phyloP scores from a whole-genome alignment of 805 yeast genomes.

The Saturnispora galanensis region DNA sequence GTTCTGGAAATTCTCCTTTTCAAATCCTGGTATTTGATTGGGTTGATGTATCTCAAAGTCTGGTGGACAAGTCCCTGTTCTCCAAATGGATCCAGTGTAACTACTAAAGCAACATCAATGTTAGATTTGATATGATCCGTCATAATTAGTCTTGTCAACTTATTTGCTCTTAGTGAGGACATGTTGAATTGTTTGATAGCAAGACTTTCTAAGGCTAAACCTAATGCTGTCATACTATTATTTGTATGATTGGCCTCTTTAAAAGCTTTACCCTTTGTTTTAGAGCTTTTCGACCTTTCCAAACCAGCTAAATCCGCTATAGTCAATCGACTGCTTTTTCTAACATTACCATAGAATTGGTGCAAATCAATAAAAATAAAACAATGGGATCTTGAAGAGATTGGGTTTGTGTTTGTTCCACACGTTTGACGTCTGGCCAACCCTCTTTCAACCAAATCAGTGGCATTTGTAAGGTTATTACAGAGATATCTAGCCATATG shows the following conservation, averaged over 20 bases:
- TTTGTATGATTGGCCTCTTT: conserved; percentile 42
- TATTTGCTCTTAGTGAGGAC: conserved; percentile 37
- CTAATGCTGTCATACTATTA: conserved; percentile 39
- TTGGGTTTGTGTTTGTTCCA: conserved; percentile 34
- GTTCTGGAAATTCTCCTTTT: conserved; percentile 13
- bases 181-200: conserved; percentile 29
- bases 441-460: conserved; percentile 30
- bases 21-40: conserved; percentile 21
- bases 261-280: conserved; percentile 35
- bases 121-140: conserved; percentile 32
- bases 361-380: conserved; percentile 30
- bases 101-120: conserved; percentile 27
- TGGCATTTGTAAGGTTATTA: conserved; percentile 29
- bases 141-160: conserved; percentile 39
- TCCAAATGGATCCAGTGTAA: conserved; percentile 31
- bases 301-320: conserved; percentile 44
- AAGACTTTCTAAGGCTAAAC: conserved; percentile 37
- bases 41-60: conserved; percentile 24
- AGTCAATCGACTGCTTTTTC: conserved; percentile 31
- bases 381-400: conserved; percentile 45
- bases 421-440: conserved; percentile 30
- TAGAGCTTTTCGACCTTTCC: conserved; percentile 38
- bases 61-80: conserved; percentile 27
- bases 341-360: conserved; percentile 15
- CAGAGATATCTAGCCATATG: conserved; percentile 33